Evolutionary conservation across 2,329 filamentous ascomycete genomes (phyloP), one percentile per base, ranked within the genome.

Genomic region (Hymenoscyphus salicellus): DNA sequence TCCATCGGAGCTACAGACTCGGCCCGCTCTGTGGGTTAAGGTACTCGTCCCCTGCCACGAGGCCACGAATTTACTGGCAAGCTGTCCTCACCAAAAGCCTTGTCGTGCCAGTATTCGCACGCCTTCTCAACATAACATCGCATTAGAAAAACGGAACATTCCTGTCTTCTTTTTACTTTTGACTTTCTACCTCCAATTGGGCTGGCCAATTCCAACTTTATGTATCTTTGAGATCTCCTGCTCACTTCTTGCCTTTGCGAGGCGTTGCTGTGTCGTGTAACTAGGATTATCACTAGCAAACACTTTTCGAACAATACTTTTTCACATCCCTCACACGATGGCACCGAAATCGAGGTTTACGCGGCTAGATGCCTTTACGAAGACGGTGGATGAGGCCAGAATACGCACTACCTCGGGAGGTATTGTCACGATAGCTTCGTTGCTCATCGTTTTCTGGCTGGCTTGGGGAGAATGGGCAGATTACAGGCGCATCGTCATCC

Each of bases 301-400:
- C 46, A 33, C 36, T 49, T 55, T 14, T 33, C 8, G 11, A 23
- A 17, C 41, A n/a, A 5, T 32, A 33, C 57, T 28, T n/a, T 30
- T 55, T 30, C 28, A 26, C 14, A 55, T 52, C 26, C 41, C 16
- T 63, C 65, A 38, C 36, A 72, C 57, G 1, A 98, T 98, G 95
- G 83, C 93, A 70, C 81, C 89, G 75, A 97, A 96, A 83, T 96
- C 92, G 72, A 89, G 95, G 78, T 97, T 99, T 77, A 97, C 91
- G 66, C 89, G 90, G 86, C 91, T 99, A 69, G 95, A 99, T 79
- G 95, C 95, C 84, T 99, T 99, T 78, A 97, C 94, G 60, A 99
- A 99, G 81, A 99, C 95, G 14, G 95, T 99, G 72, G 95, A 99
- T 78, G 95, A 99, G 87, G 95, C 96, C 71, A 88, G 95, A 73